Evolutionary conservation across 1,284 basidiomycete genomes (phyloP), one percentile per base, ranked within the genome.

Genomic region (Sporisorium scitamineum): DNA sequence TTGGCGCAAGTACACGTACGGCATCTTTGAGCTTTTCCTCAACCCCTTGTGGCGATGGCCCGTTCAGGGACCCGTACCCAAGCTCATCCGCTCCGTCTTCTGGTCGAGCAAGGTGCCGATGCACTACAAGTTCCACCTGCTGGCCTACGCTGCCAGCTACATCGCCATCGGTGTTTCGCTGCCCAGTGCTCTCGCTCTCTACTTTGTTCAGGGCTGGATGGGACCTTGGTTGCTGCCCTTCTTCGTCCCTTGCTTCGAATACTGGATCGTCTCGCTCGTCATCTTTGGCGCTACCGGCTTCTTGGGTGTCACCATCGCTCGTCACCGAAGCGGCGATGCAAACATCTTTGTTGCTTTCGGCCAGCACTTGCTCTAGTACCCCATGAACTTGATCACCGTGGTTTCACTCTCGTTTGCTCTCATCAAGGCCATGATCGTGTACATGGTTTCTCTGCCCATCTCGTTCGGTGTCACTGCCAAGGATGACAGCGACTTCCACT

Each of bases 1-100:
- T 5, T 94, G 93, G 93, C 92, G 93, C 78, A 94, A 94, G 82
- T 94, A 94, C 80, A 88, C 92, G 0, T 94, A 91, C 83, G 92
- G 93, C 11, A 75, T 85, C 61, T 92, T 82, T 70, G 87, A 84
- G 60, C 29, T 81, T 42, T 54, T 65, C 56, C 52, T 65, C 56
- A 59, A 65, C 52, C 63, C 56, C 8, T 29, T 65, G 22, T 88
- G 89, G 58, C 82, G 89, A 32, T 93, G 92, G 92, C 90, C 90
- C 88, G 87, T 87, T 58, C 86, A 89, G 61, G 92, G 92, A 10
- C 93, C 93, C 0, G 90, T 94, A 84, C 93, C 89, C 47, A 90
- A 90, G 76, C 92, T 93, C 78, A 89, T 93, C 37, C 90, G 90
- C 54, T 87, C 86, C 18, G 62, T 65, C 22, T 94, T 94, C 87